These are phyloP conservation scores for Alternaria burnsii DNA, from an alignment of 2,329 filamentous ascomycete genomes.

Conservation along the genomic window DNA sequence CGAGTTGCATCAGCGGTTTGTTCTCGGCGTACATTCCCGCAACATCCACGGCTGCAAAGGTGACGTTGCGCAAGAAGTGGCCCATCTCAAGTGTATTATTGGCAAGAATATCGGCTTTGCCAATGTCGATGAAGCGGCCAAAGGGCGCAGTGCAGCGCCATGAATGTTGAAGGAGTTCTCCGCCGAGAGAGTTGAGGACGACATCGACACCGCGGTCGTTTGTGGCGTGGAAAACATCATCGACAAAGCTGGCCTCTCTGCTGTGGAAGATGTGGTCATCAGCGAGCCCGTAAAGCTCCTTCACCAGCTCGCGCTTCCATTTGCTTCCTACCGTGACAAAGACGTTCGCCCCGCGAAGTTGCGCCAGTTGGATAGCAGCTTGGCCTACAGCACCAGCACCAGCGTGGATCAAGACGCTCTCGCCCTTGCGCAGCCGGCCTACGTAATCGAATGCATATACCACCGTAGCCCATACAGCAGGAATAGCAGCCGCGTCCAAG, in stretches of 20 bases:
- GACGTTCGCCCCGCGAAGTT: conserved; percentile 26
- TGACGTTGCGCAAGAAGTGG: conserved; percentile 19
- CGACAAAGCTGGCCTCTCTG: conserved; percentile 38
- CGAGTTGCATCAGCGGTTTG: conserved; percentile 14
- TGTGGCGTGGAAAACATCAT: conserved; percentile 34
- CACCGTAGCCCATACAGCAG: conserved; percentile 20
- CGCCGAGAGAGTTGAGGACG: conserved; percentile 44
- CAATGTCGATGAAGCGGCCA: conserved; percentile 43
- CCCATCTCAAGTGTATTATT: conserved; percentile 24
- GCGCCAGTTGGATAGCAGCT: conserved; percentile 32
- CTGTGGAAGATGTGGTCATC: conserved; percentile 45
- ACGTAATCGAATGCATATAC: conserved; percentile 33
- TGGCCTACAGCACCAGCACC: conserved; percentile 35
- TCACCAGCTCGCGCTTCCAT: conserved; percentile 17
- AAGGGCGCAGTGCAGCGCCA: conserved; percentile 41
- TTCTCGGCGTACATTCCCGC: conserved; percentile 6
- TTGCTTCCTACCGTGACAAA: conserved; percentile 27
- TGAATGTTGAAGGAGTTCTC: conserved; percentile 32
- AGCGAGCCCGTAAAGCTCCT: conserved; percentile 30
- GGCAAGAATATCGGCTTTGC: conserved; percentile 24
- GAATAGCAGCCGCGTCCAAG: conserved; percentile 20
- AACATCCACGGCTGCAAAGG: conserved; percentile 16
- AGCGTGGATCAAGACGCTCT: conserved; percentile 40
- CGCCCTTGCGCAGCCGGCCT: conserved; percentile 35
- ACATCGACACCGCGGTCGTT: conserved; percentile 45